Evolutionary conservation across 169 alveolate genomes (phyloP).

Genomic region (Cryptosporidium sp.): DNA sequence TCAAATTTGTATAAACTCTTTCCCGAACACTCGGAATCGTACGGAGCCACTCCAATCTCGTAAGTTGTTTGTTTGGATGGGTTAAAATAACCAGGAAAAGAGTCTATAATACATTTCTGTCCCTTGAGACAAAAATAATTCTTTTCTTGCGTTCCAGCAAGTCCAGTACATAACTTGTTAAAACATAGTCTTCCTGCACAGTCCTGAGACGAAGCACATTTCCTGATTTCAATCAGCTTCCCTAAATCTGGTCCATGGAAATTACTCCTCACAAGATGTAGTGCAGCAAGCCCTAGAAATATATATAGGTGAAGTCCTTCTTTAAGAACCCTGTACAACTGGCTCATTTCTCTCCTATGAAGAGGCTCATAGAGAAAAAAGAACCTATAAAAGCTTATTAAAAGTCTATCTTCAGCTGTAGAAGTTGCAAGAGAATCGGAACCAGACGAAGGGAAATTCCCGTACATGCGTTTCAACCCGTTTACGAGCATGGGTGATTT

Average conservation of each 20-base stretch:
- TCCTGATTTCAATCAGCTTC: slow-evolving; percentile 17
- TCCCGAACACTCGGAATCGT: slow-evolving; percentile 34
- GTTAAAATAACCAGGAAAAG: slow-evolving; percentile 43
- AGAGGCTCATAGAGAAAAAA: slow-evolving; percentile 11
- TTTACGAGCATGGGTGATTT: slow-evolving; percentile 14
- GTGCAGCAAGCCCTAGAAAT: slow-evolving; percentile 13
- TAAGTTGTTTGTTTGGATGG: slow-evolving; percentile 12
- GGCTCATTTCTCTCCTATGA: slow-evolving; percentile 30
- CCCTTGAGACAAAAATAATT: slow-evolving; percentile 19
- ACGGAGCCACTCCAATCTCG: neutral
- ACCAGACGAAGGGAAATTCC: neutral
- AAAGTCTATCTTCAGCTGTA: neutral
- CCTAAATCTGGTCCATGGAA: slow-evolving; percentile 19
- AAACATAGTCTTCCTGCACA: slow-evolving; percentile 58
- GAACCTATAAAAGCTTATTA: neutral
- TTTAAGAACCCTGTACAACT: slow-evolving; percentile 11
- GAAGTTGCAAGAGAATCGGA: neutral
- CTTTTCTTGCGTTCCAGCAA: slow-evolving; percentile 36
- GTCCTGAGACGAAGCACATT: slow-evolving; percentile 34
- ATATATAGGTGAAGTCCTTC: slow-evolving; percentile 2
- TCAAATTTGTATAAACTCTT: neutral
- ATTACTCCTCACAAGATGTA: slow-evolving; percentile 4
- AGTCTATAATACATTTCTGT: slow-evolving; percentile 12
- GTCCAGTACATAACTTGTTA: slow-evolving; percentile 55
- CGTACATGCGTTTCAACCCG: slow-evolving; percentile 8